A percentile compares a stretch with the other conserved stretches of the same genome.
These are phyloP conservation scores for Ammopiptanthus mongolicus DNA, from an alignment of 306 rosid genomes.

Conservation along the genomic window DNA sequence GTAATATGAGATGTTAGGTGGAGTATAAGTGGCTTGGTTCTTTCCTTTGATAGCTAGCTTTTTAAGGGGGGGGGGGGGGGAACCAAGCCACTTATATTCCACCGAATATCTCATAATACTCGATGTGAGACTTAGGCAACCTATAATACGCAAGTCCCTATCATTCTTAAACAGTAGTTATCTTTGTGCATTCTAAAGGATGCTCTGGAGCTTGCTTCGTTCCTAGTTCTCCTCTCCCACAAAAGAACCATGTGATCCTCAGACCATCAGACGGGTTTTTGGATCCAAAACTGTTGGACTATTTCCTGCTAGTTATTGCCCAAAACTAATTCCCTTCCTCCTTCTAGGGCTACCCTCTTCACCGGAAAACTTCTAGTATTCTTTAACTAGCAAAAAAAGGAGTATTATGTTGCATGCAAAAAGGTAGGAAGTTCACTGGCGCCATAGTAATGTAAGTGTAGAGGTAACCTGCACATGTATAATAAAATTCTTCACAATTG, in stretches of 20 bases:
- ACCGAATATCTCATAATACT: too few species aligned
- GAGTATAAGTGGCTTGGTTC: too few species aligned
- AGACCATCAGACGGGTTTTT: too few species aligned
- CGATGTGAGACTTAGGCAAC: too few species aligned
- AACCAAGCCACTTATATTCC: too few species aligned
- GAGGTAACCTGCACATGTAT: background rate
- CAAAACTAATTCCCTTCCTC: background rate
- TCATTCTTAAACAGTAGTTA: too few species aligned
- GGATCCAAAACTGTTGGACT: background rate
- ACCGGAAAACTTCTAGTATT: background rate
- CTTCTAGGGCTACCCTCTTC: background rate
- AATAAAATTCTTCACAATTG: too few species aligned
- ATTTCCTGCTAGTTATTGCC: background rate
- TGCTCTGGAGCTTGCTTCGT: background rate
- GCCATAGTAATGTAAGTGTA: background rate
- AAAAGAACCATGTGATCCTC: too few species aligned
- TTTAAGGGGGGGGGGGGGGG: too few species aligned
- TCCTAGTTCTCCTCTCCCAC: background rate
- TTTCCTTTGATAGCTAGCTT: too few species aligned
- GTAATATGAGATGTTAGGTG: too few species aligned
- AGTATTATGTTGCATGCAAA: background rate
- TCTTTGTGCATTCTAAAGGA: background rate
- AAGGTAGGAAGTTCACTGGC: background rate
- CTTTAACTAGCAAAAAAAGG: background rate
- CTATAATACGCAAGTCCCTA: too few species aligned